Percentiles rank a stretch among this genome's conserved stretches.
Conservation (phyloP, 176 grass and related monocot genomes). For the Rhipidocladum racemiflorum region DNA sequence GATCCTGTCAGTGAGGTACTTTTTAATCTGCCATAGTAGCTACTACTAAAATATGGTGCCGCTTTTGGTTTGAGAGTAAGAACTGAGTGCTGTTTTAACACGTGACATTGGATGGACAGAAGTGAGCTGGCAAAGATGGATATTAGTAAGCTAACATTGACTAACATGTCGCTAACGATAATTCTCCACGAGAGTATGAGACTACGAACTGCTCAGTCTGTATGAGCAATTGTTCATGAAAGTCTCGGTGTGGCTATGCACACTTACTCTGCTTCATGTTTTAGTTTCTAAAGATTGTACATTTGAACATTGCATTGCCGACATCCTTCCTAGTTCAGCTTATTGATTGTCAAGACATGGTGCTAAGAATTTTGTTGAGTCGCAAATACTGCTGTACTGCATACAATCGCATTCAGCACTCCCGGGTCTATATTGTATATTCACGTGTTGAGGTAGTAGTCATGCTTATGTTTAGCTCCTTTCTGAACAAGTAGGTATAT, state of each 20-base stretch:
- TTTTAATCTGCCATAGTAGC: not conserved
- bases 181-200: not conserved
- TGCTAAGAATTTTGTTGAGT: not conserved
- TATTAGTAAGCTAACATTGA: not conserved
- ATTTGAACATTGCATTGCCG: not conserved
- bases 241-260: not conserved
- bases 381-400: not conserved
- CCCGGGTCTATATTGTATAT: not conserved
- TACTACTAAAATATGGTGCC: not conserved
- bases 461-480: not conserved
- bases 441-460: not conserved
- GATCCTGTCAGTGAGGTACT: conserved; percentile 69
- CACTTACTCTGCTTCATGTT: not conserved
- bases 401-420: not conserved
- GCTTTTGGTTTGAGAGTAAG: not conserved
- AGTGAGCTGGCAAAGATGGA: not conserved
- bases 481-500: not conserved
- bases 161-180: not conserved
- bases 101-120: not conserved
- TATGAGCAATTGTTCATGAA: not conserved
- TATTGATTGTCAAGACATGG: not conserved
- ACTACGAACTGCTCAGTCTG: not conserved
- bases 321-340: not conserved
- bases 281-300: not conserved
- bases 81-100: not conserved